Conservation (phyloP, 805 yeast species). For the Cyberlindnera galapagoensis region DNA sequence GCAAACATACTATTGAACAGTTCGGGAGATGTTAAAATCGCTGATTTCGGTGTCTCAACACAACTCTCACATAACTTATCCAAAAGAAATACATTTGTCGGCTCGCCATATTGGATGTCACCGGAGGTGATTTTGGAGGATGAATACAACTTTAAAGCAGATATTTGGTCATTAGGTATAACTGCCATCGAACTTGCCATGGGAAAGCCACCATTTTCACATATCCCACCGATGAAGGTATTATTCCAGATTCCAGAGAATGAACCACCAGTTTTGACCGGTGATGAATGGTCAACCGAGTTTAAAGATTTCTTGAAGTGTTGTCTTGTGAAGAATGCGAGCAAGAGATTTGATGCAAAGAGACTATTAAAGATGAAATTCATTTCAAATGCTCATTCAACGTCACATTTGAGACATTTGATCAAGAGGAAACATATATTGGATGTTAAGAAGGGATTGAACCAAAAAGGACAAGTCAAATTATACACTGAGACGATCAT, state of each 20-base stretch:
- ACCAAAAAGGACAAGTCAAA: too few species aligned
- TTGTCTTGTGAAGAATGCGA: conserved; percentile 71
- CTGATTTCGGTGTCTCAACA: conserved; percentile 96
- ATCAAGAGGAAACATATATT: conserved; percentile 39
- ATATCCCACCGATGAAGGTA: conserved; percentile 41
- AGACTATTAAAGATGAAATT: conserved; percentile 47
- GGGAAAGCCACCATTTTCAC: conserved; percentile 96
- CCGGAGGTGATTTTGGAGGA: conserved; percentile 96
- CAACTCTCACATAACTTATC: conserved; percentile 60
- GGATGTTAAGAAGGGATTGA: too few species aligned
- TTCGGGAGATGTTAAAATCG: conserved; percentile 74
- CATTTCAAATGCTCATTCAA: conserved; percentile 31
- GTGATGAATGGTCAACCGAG: conserved; percentile 60
- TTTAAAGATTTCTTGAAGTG: conserved; percentile 62
- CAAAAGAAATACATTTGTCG: conserved; percentile 61
- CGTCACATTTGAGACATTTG: conserved; percentile 29
- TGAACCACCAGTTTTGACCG: conserved; percentile 88
- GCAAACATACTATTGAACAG: conserved; percentile 76
- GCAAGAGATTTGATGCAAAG: conserved; percentile 56
- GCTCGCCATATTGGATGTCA: conserved; percentile 98
- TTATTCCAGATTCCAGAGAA: conserved; percentile 40
- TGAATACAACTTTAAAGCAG: conserved; percentile 81
- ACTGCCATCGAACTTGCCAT: conserved; percentile 91
- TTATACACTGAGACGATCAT: too few species aligned
- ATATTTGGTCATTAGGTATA: conserved; percentile 95